Evolutionary conservation across 371 early-diverging fungal genomes (phyloP).

Genomic region (Mucor saturninus): DNA sequence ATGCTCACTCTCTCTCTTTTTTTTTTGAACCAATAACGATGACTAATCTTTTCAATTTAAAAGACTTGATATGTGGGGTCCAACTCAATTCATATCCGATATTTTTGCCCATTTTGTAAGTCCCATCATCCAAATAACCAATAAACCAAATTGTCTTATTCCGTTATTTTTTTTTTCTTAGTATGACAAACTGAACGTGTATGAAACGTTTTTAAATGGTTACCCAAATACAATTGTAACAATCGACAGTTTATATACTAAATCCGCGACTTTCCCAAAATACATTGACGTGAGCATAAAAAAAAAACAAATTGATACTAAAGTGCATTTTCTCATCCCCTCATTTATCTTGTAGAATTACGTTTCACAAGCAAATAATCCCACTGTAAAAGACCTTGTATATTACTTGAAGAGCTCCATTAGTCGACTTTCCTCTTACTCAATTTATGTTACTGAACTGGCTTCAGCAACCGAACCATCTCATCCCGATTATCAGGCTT

Average conservation of each 20-base stretch:
- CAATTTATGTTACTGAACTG: constrained; percentile 9
- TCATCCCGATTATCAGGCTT: constrained; percentile 24
- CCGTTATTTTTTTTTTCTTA: neutral
- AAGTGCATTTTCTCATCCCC: neutral
- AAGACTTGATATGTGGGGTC: constrained; percentile 42
- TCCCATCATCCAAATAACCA: neutral
- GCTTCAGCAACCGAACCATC: constrained; percentile 19
- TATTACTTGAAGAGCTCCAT: constrained; percentile 24
- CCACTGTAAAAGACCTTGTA: constrained; percentile 11
- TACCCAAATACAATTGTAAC: constrained; percentile 28
- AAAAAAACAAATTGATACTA: neutral
- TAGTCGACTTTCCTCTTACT: constrained; percentile 12
- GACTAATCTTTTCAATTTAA: neutral
- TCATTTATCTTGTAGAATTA: constrained; percentile 2
- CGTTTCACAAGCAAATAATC: neutral
- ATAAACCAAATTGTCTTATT: neutral
- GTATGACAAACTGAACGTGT: constrained; percentile 23
- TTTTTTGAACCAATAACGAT: neutral
- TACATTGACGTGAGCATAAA: constrained; percentile 26
- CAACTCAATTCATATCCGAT: constrained; percentile 40
- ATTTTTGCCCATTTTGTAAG: constrained; percentile 34
- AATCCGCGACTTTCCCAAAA: constrained; percentile 26
- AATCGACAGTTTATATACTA: constrained; percentile 26
- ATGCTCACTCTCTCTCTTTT: neutral
- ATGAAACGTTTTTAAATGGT: constrained; percentile 24